phyloP scores from a whole-genome alignment of 1,284 basidiomycete genomes.

The Trichosporon asahii region DNA sequence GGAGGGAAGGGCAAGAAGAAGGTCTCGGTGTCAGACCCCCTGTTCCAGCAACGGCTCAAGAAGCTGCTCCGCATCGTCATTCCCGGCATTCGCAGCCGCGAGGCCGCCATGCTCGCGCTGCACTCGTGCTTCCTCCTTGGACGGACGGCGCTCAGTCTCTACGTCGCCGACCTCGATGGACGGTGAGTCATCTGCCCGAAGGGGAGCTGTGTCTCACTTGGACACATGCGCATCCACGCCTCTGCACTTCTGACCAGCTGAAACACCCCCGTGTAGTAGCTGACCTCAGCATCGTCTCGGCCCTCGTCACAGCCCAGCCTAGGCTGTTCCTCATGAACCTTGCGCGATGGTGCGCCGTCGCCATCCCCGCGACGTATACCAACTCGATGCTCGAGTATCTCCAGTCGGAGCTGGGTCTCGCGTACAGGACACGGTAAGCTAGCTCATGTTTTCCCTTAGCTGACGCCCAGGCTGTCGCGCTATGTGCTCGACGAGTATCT shows the following conservation, averaged over 20 bases:
- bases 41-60: constrained; percentile 80
- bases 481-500: constrained; percentile 62
- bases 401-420: constrained; percentile 88
- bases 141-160: constrained; percentile 86
- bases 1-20: constrained; percentile 18
- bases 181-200: constrained; percentile 58
- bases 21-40: constrained; percentile 66
- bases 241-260: neutral
- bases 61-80: constrained; percentile 82
- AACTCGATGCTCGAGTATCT: constrained; percentile 95
- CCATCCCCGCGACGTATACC: constrained; percentile 93
- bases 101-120: constrained; percentile 78
- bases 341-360: constrained; percentile 82
- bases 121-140: constrained; percentile 85
- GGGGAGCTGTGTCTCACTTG: neutral
- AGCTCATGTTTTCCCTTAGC: neutral
- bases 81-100: constrained; percentile 76
- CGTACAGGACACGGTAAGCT: constrained; percentile 71
- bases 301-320: constrained; percentile 84
- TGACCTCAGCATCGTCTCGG: constrained; percentile 76
- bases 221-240: neutral
- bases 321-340: constrained; percentile 79
- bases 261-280: neutral
- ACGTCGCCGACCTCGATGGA: constrained; percentile 87
- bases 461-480: constrained; percentile 5